Base-by-base conservation (phyloP, 352 stramenopile genomes). In the Phytophthora tubulina region DNA sequence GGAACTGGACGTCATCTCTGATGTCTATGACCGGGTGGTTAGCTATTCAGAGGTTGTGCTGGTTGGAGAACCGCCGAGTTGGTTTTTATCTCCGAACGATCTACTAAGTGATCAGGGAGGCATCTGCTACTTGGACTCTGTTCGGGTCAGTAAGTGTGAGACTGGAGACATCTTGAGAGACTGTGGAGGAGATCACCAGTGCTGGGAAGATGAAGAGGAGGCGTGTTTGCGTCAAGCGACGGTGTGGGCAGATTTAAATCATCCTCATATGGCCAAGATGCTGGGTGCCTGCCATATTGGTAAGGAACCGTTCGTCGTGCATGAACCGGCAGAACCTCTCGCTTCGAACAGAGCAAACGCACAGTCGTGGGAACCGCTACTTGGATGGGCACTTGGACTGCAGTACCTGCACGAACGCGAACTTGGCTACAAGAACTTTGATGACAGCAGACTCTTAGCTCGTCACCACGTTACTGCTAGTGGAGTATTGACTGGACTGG, bases 371-470 rank as follows among this genome's bases (percentile, higher is more conserved):
- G 46, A 74, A 21, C 64, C 54, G 17, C 17, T 80, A 38, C 71
- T 70, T 14, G 73, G 67, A 11, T 76, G 62, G 64, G 73, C 73
- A 3, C 53, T 77, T 50, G 64, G 48, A 4, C 30, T 80, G n/a
- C 73, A 70, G 30, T 80, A 72, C n/a, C 41, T 80, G 2, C 73
- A 80, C 8, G 73, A 80, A 56, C 65, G 66, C 9, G 71, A 74
- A 45, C 65, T 78, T 17, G 66, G 59, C 13, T 75, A 78, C 65
- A 63, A 68, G 36, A 66, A 58, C 35, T 78, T 78, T 58, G 54
- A 55, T 21, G 55, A 78, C 13, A 63, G 27, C 14, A 67, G 55
- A 33, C 71, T 72, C 3, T 44, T 74, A 30, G 65, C 63, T 61
- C 65, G 59, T 2, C 59, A 67, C 8, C 49, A 57, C 31, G 66